These are phyloP conservation scores for Alternaria infectoria DNA, from an alignment of 2,329 filamentous ascomycete genomes.

Conservation along the genomic window DNA sequence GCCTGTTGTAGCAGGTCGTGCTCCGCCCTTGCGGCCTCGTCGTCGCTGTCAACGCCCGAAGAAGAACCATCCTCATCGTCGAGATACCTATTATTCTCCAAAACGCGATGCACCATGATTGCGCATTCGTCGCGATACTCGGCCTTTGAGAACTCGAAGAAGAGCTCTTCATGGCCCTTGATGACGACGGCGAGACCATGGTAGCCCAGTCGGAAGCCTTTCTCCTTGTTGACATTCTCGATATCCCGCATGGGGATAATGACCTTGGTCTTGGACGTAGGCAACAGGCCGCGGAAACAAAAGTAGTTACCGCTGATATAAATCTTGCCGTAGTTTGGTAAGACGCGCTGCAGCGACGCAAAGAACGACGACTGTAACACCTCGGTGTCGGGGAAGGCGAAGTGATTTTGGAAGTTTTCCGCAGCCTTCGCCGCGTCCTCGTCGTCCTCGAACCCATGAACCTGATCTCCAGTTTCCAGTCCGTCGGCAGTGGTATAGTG, in stretches of 20 bases:
- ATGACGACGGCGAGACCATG: slow-evolving; percentile 92
- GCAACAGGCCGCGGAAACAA: slow-evolving; percentile 90
- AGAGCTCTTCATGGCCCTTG: slow-evolving; percentile 90
- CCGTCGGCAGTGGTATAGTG: slow-evolving; percentile 82
- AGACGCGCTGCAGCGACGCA: slow-evolving; percentile 84
- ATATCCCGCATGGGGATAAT: slow-evolving; percentile 90
- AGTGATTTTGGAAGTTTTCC: slow-evolving; percentile 83
- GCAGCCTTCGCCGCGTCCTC: slow-evolving; percentile 61
- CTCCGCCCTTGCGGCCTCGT: slow-evolving; percentile 78
- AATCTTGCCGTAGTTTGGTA: slow-evolving; percentile 94
- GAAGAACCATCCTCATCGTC: slow-evolving; percentile 72
- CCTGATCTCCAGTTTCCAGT: slow-evolving; percentile 67
- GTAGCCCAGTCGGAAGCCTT: slow-evolving; percentile 90
- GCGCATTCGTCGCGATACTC: slow-evolving; percentile 88
- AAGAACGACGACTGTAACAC: slow-evolving; percentile 88
- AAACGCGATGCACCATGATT: slow-evolving; percentile 75
- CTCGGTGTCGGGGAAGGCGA: slow-evolving; percentile 84
- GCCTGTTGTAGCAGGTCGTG: slow-evolving; percentile 81
- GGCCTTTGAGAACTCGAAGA: slow-evolving; percentile 85
- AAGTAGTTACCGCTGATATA: slow-evolving; percentile 89
- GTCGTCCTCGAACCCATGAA: slow-evolving; percentile 62
- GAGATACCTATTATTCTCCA: slow-evolving; percentile 75
- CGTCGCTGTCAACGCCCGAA: slow-evolving; percentile 72
- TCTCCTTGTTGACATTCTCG: slow-evolving; percentile 92
- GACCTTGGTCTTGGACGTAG: slow-evolving; percentile 87